Evolutionary conservation across 2,329 filamentous ascomycete genomes (phyloP), one percentile per base, ranked within the genome.

Genomic region (Trichoderma koningiopsis): DNA sequence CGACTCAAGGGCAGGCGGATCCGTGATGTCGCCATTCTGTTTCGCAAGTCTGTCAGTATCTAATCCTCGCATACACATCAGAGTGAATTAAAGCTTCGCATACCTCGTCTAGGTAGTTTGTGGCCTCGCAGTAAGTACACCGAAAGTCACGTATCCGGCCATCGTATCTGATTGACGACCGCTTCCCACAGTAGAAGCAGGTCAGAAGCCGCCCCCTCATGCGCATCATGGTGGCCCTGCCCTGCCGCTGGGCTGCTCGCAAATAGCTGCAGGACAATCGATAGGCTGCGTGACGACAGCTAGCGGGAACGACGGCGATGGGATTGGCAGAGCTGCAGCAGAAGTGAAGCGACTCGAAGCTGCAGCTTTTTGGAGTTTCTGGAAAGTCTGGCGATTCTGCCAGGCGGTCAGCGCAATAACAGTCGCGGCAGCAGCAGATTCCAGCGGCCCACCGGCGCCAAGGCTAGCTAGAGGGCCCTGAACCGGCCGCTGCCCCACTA

Each of bases 101-200:
- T 82, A 96, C 94, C 83, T 95, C 86, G 78, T 99, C 96, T 37
- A 97, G 84, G 81, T 93, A 92, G 80, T 98, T 99, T 70, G 91
- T 89, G 22, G 94, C 92, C 75, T 96, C 92, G 83, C 96, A 99
- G 71, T 87, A 83, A 24, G 86, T 81, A 80, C 94, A 97, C 57
- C 89, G 83, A 81, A 94, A 97, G 75, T 89, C 86, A 77, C 84
- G 85, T 68, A 88, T 83, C 64, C 78, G 76, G 35, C 87, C 86
- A 74, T 88, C 86, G 74, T 87, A 89, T 72, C 80, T 83, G 68
- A 87, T 83, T 40, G 84, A 83, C 40, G 91, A 91, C 74, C 87
- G 88, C 77, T 85, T 85, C 74, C 92, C 91, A 80, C 94, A 97
- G 80, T 95, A 96, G 83, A 96, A 95, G 84, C 94, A 97, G 72